Evolutionary conservation across 116 monocot species (phyloP).

Genomic region (Iris pallida): DNA sequence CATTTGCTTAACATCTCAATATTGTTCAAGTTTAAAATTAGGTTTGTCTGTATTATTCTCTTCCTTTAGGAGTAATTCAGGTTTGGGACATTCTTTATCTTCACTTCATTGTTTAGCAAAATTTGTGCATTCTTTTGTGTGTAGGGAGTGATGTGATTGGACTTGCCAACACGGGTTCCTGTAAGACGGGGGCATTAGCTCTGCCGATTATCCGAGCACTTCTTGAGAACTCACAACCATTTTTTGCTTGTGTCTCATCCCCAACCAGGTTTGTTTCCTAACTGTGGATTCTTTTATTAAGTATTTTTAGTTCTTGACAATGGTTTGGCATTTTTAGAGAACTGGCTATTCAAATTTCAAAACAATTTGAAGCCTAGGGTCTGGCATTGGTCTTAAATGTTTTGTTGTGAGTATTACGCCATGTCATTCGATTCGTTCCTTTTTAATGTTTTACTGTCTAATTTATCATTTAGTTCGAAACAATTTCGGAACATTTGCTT

Average conservation of each 20-base stretch:
- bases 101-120: no score
- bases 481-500: no score
- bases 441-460: neutral
- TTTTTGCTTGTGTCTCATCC: slow-evolving; percentile 80
- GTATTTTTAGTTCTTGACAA: no score
- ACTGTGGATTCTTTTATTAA: no score
- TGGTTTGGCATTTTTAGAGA: slow-evolving; percentile 72
- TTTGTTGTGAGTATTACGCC: slow-evolving; percentile 51
- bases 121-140: no score
- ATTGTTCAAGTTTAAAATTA: no score
- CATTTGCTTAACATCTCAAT: no score
- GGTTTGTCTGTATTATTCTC: no score
- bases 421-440: neutral
- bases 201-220: slow-evolving; percentile 84
- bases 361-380: slow-evolving; percentile 91
- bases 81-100: no score
- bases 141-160: slow-evolving; percentile 86
- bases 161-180: slow-evolving; percentile 84
- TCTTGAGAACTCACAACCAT: slow-evolving; percentile 55
- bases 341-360: slow-evolving; percentile 78
- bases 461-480: no score
- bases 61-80: no score
- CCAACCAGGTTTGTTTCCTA: slow-evolving; percentile 94
- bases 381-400: slow-evolving; percentile 66
- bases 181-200: slow-evolving; percentile 94